Percentiles rank a stretch among this genome's conserved stretches.
Evolutionary conservation across 2,329 filamentous ascomycete genomes (phyloP).

Genomic region (Blastomyces silverae): DNA sequence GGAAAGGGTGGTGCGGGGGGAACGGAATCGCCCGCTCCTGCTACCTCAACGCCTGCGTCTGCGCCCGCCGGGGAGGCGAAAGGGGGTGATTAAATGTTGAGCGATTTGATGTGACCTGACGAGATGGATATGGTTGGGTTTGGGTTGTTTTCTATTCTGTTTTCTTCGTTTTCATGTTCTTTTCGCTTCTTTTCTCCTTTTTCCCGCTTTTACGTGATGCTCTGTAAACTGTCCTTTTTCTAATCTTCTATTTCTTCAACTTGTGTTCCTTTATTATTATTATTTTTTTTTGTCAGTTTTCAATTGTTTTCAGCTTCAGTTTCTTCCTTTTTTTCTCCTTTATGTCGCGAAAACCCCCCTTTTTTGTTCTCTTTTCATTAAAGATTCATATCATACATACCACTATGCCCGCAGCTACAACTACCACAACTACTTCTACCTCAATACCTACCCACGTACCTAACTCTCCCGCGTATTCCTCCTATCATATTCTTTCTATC

Average conservation of each 20-base stretch:
- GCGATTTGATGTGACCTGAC: neutral
- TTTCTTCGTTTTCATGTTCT: neutral
- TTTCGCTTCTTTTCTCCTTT: neutral
- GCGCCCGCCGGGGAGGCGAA: conserved; percentile 1
- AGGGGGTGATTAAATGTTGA: conserved; percentile 4
- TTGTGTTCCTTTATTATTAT: neutral
- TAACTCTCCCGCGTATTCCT: neutral
- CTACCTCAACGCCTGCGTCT: conserved; percentile 1
- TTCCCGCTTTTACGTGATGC: neutral
- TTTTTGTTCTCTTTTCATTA: neutral
- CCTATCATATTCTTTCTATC: too few species aligned
- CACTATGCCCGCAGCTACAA: neutral
- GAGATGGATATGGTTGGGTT: conserved; percentile 4
- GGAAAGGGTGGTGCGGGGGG: conserved; percentile 51
- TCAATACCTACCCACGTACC: neutral
- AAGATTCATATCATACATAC: neutral
- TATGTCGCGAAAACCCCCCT: neutral
- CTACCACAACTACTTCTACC: neutral
- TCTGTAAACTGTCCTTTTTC: neutral
- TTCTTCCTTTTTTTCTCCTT: neutral
- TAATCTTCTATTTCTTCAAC: neutral
- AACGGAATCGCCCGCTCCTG: neutral
- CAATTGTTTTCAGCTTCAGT: neutral
- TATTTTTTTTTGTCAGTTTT: neutral
- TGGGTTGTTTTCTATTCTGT: neutral